These are phyloP conservation scores for Globisporangium heterothallicum DNA, from an alignment of 352 stramenopile species.

Conservation along the genomic window DNA sequence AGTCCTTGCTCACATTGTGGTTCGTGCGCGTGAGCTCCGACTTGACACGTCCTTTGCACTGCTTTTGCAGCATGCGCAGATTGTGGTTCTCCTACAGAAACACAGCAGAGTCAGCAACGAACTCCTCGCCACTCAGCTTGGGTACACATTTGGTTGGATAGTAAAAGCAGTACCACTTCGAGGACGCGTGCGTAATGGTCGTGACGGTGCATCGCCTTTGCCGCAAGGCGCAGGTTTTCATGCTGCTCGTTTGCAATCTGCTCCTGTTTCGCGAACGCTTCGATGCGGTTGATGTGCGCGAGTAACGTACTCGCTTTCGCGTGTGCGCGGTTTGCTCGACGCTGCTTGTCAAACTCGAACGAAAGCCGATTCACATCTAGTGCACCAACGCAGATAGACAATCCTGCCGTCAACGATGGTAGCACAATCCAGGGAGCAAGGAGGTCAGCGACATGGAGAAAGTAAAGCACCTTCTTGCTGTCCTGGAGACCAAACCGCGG, in stretches of 20 bases:
- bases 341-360: constrained; percentile 45
- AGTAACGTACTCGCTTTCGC: constrained; percentile 35
- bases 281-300: constrained; percentile 44
- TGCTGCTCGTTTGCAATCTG: constrained; percentile 24
- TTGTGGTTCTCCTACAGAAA: constrained; percentile 28
- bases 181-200: constrained; percentile 37
- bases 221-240: constrained; percentile 35
- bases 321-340: constrained; percentile 26
- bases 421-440: background rate
- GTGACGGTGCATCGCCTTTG: constrained; percentile 36
- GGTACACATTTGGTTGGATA: background rate
- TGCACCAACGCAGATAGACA: background rate
- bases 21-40: constrained; percentile 23
- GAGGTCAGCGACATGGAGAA: too few species aligned
- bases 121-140: background rate
- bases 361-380: constrained; percentile 28
- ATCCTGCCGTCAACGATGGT: background rate
- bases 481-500: background rate
- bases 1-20: constrained; percentile 46
- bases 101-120: background rate
- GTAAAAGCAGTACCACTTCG: constrained; percentile 19
- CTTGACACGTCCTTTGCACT: constrained; percentile 34
- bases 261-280: constrained; percentile 36
- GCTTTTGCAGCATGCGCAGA: constrained; percentile 24
- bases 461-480: constrained; percentile 1